Conservation (phyloP, 2,329 filamentous ascomycete genomes). For the Xylaria polymorpha region DNA sequence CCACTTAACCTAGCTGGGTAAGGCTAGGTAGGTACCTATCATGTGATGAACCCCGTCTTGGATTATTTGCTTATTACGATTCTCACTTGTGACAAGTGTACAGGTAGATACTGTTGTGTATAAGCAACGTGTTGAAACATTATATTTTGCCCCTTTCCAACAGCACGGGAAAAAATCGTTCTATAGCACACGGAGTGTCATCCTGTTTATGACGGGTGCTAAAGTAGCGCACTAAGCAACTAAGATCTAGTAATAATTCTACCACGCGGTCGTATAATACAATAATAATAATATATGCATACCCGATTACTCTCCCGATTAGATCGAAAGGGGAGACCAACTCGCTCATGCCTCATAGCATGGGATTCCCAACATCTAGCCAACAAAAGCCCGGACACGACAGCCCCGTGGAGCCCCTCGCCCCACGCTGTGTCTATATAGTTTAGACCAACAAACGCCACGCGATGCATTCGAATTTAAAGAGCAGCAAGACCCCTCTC, state of each 20-base stretch:
- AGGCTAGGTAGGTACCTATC: background rate
- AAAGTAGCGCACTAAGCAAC: background rate
- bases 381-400: background rate
- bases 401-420: background rate
- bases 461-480: slow-evolving; percentile 32
- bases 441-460: slow-evolving; percentile 23
- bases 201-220: too few relatives aligned
- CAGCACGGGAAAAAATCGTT: too few relatives aligned
- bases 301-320: background rate
- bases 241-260: background rate
- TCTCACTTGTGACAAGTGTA: too few relatives aligned
- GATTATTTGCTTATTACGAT: too few relatives aligned
- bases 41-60: background rate
- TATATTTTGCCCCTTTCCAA: too few relatives aligned
- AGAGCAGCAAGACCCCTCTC: background rate
- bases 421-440: slow-evolving; percentile 16
- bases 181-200: too few relatives aligned
- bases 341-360: background rate
- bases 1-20: background rate
- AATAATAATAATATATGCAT: slow-evolving; percentile 14
- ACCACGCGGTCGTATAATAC: slow-evolving; percentile 28
- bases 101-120: too few relatives aligned
- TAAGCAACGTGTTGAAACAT: too few relatives aligned
- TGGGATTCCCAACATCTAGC: slow-evolving; percentile 8
- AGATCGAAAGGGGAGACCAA: background rate